These are phyloP conservation scores for Trebouxiophyceae sp. DNA, from an alignment of 163 green algal genomes.

Conservation along the genomic window DNA sequence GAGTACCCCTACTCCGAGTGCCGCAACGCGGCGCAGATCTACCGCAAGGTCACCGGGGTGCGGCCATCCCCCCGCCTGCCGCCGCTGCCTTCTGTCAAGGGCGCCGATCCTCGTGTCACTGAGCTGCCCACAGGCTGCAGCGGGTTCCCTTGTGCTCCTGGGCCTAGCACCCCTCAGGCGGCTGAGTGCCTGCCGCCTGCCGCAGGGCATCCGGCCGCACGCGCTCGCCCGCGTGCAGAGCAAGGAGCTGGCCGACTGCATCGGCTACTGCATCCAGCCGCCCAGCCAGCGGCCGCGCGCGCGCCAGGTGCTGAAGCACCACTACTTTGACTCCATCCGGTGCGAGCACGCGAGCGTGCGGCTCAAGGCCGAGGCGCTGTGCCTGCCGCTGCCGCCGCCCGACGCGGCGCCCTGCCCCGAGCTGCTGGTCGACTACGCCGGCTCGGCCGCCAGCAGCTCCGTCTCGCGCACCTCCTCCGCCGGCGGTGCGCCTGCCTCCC, in stretches of 20 bases:
- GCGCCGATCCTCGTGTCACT: no score
- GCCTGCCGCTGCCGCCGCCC: not conserved
- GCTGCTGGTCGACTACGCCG: not conserved
- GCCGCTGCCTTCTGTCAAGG: no score
- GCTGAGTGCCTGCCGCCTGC: no score
- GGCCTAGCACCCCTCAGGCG: no score
- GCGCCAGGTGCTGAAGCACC: conserved; percentile 88
- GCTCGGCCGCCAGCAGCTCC: not conserved
- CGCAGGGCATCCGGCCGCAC: conserved; percentile 74
- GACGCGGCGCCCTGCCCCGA: no score
- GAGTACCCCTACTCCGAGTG: conserved; percentile 98
- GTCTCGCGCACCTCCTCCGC: conserved; percentile 16
- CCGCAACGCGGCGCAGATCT: conserved; percentile 98
- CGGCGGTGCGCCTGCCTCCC: conserved; percentile 4
- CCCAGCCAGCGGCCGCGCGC: conserved; percentile 66
- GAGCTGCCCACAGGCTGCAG: no score
- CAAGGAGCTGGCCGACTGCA: conserved; percentile 76
- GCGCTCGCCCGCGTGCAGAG: conserved; percentile 76
- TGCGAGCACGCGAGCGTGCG: conserved; percentile 13
- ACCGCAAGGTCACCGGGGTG: conserved; percentile 92
- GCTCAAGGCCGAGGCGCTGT: conserved; percentile 13
- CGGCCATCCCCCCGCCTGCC: conserved; percentile 2
- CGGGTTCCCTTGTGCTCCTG: no score
- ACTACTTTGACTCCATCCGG: conserved; percentile 81
- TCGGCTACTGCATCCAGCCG: conserved; percentile 83